These are phyloP conservation scores for Scheffersomyces lignosus DNA, from an alignment of 805 yeast genomes.

Conservation along the genomic window DNA sequence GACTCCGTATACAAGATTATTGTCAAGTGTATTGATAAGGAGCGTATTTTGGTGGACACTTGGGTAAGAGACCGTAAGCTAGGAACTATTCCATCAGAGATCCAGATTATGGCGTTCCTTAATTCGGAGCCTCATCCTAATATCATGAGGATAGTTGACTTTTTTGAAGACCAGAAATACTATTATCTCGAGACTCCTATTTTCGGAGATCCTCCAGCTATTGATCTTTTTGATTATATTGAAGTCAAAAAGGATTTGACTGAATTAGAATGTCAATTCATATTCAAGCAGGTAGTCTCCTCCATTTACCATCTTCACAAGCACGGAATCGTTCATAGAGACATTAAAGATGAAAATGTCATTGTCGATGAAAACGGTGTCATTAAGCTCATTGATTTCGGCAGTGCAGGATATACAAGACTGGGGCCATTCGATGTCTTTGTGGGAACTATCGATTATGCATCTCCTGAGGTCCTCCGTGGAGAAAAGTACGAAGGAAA, in stretches of 20 bases:
- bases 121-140: conserved; percentile 81
- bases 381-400: conserved; percentile 89
- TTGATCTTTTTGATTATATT: conserved; percentile 89
- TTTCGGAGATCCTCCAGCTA: conserved; percentile 86
- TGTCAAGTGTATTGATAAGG: conserved; percentile 87
- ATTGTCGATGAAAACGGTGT: conserved; percentile 81
- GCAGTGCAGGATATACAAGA: conserved; percentile 86
- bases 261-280: conserved; percentile 73
- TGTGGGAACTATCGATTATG: conserved; percentile 96
- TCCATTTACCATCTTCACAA: conserved; percentile 81
- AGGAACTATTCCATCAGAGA: conserved; percentile 96
- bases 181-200: conserved; percentile 91
- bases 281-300: conserved; percentile 75
- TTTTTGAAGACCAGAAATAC: conserved; percentile 86
- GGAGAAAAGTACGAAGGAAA: conserved; percentile 90
- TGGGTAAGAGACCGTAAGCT: conserved; percentile 92
- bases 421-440: conserved; percentile 97
- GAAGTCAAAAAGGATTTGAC: conserved; percentile 82
- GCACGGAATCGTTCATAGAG: conserved; percentile 89
- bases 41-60: conserved; percentile 90
- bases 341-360: conserved; percentile 91
- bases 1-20: conserved; percentile 69
- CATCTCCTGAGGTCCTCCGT: conserved; percentile 92
- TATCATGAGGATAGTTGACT: conserved; percentile 81
- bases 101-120: conserved; percentile 85